Percentiles rank a stretch among this genome's conserved stretches.
Conservation (phyloP, 2,329 filamentous ascomycete genomes). For the Aureobasidium zeae region DNA sequence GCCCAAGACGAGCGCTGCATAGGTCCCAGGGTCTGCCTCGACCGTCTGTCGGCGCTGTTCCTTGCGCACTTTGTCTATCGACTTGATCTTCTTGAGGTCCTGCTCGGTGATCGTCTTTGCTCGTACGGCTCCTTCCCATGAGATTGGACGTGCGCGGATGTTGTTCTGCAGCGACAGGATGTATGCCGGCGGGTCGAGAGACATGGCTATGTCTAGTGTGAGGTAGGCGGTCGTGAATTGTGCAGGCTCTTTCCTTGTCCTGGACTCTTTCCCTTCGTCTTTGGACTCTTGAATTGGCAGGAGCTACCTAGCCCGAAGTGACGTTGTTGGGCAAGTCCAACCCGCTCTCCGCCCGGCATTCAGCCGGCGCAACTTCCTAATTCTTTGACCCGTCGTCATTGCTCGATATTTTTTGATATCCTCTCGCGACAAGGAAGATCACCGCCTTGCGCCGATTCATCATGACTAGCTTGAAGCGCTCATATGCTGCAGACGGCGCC, state of each 20-base stretch:
- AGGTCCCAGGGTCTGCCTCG: slow-evolving; percentile 69
- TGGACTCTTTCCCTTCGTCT: not conserved
- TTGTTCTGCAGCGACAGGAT: slow-evolving; percentile 86
- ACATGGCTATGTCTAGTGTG: slow-evolving; percentile 50
- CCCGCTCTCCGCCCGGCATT: slow-evolving; percentile 1
- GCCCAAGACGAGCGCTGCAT: slow-evolving; percentile 71
- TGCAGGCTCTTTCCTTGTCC: not conserved
- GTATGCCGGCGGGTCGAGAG: slow-evolving; percentile 84
- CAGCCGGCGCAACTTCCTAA: slow-evolving; percentile 11
- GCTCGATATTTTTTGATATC: slow-evolving; percentile 5
- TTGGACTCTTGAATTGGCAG: not conserved
- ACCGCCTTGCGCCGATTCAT: not conserved
- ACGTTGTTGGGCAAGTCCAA: slow-evolving; percentile 10
- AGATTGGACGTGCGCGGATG: slow-evolving; percentile 89
- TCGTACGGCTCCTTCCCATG: slow-evolving; percentile 93
- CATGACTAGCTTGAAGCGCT: slow-evolving; percentile 57
- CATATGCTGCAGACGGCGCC: slow-evolving; percentile 42
- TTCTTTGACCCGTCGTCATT: slow-evolving; percentile 12
- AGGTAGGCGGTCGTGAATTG: not conserved
- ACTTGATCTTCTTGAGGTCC: slow-evolving; percentile 90
- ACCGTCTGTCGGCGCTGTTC: slow-evolving; percentile 79
- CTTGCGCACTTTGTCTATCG: slow-evolving; percentile 90
- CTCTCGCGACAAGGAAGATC: not conserved
- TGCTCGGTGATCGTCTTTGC: slow-evolving; percentile 88
- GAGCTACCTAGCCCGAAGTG: not conserved